phyloP scores from a whole-genome alignment of 2,329 filamentous ascomycete genomes.

The Reticulascus tulasneorum region DNA sequence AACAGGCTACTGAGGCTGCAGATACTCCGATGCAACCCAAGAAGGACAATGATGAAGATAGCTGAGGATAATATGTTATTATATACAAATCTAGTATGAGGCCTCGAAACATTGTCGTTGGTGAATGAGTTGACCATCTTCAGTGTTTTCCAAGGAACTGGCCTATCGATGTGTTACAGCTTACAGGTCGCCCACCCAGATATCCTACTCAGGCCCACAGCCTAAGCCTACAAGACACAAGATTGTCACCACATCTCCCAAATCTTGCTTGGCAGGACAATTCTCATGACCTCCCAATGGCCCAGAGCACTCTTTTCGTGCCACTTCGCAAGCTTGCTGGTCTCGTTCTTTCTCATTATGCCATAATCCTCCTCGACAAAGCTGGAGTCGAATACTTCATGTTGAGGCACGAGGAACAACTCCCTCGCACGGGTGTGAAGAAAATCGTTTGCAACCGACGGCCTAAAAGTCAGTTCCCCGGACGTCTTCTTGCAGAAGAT shows the following conservation, averaged over 20 bases:
- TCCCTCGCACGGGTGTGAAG: slow-evolving; percentile 67
- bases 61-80: background rate
- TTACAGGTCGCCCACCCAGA: too few species aligned
- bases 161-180: too few species aligned
- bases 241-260: slow-evolving; percentile 79
- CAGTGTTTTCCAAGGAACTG: background rate
- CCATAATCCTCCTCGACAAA: slow-evolving; percentile 43
- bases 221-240: background rate
- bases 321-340: slow-evolving; percentile 62
- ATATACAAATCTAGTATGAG: slow-evolving; percentile 3
- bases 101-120: too few species aligned
- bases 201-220: background rate
- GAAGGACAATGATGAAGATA: slow-evolving; percentile 3
- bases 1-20: slow-evolving; percentile 20
- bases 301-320: slow-evolving; percentile 74
- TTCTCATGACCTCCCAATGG: slow-evolving; percentile 91
- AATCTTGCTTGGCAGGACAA: slow-evolving; percentile 68
- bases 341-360: slow-evolving; percentile 60
- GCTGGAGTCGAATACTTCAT: slow-evolving; percentile 59
- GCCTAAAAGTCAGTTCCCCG: slow-evolving; percentile 59
- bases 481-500: slow-evolving; percentile 78
- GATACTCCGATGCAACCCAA: slow-evolving; percentile 6
- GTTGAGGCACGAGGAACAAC: slow-evolving; percentile 66
- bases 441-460: slow-evolving; percentile 60
- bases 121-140: background rate